A percentile compares a stretch with the other conserved stretches of the same genome.
phyloP scores from a whole-genome alignment of 768 basidiomycete genomes.

The Amanita jacksonii region DNA sequence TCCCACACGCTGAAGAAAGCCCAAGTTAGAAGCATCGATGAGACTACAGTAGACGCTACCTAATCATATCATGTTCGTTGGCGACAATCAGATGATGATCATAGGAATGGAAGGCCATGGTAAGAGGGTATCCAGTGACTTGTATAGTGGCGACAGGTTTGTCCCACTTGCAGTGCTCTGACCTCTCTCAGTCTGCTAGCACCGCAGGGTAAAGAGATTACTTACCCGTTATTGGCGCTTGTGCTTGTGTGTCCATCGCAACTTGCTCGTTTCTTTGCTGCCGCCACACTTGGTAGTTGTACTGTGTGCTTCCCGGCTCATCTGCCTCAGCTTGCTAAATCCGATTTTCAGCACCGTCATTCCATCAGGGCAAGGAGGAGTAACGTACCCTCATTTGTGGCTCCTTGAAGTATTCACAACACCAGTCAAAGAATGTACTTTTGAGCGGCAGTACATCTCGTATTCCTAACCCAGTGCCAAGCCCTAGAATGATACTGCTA shows the following conservation, averaged over 20 bases:
- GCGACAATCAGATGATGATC: constrained; percentile 83
- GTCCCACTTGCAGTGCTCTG: constrained; percentile 66
- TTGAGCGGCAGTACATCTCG: constrained; percentile 83
- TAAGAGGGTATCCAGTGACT: constrained; percentile 50
- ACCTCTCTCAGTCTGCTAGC: constrained; percentile 1
- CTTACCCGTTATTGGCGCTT: constrained; percentile 70
- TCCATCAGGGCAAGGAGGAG: not conserved
- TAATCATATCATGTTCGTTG: constrained; percentile 80
- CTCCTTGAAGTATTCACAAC: constrained; percentile 94
- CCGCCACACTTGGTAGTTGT: constrained; percentile 94
- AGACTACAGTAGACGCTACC: constrained; percentile 33
- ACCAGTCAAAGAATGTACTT: constrained; percentile 93
- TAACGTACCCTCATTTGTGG: constrained; percentile 90
- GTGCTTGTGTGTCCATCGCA: constrained; percentile 53
- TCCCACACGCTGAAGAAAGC: constrained; percentile 71
- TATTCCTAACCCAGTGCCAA: constrained; percentile 74
- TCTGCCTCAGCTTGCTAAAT: constrained; percentile 85
- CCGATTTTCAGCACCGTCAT: not conserved
- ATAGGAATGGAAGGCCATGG: constrained; percentile 85
- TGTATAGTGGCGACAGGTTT: constrained; percentile 58
- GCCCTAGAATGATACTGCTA: constrained; percentile 61
- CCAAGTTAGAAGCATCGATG: constrained; percentile 2
- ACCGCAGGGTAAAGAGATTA: constrained; percentile 7
- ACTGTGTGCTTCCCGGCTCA: constrained; percentile 89
- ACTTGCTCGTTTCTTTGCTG: constrained; percentile 84